These are phyloP conservation scores for Pseudogymnoascus sp. DNA, from an alignment of 2,329 filamentous ascomycete genomes.

Conservation along the genomic window DNA sequence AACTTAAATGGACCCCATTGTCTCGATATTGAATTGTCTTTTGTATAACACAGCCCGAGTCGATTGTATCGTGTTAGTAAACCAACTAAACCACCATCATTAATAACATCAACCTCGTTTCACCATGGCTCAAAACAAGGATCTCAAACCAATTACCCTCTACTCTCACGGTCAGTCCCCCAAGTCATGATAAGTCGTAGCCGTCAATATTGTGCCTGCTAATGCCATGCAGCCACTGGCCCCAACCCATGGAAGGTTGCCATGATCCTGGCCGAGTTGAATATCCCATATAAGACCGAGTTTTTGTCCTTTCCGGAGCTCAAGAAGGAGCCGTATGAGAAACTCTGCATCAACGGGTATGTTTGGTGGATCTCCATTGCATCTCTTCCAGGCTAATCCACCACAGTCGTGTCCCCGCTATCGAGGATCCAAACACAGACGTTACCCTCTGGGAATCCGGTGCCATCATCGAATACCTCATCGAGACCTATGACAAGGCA, in stretches of 20 bases:
- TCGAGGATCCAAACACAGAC: conserved; percentile 34
- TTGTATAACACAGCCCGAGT: not conserved
- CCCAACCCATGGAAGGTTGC: conserved; percentile 16
- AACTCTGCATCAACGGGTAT: conserved; percentile 20
- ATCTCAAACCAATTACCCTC: conserved; percentile 10
- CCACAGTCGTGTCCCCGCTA: conserved; percentile 16
- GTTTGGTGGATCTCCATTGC: conserved; percentile 8
- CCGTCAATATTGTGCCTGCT: not conserved
- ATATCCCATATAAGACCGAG: conserved; percentile 12
- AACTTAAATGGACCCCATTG: not conserved
- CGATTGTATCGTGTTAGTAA: not conserved
- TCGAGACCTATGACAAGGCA: conserved; percentile 34
- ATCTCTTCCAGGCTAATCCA: not conserved
- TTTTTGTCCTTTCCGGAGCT: conserved; percentile 26
- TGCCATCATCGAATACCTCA: conserved; percentile 37
- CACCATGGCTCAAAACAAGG: not conserved
- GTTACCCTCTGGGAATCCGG: conserved; percentile 39
- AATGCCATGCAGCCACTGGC: not conserved
- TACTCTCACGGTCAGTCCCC: conserved; percentile 9
- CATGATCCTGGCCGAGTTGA: conserved; percentile 22
- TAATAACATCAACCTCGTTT: not conserved
- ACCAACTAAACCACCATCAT: not conserved
- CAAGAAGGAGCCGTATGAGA: conserved; percentile 33
- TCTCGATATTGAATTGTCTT: not conserved
- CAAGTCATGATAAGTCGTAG: not conserved